Conservation (phyloP, 2,329 filamentous ascomycete species). For the Talaromyces sp. region DNA sequence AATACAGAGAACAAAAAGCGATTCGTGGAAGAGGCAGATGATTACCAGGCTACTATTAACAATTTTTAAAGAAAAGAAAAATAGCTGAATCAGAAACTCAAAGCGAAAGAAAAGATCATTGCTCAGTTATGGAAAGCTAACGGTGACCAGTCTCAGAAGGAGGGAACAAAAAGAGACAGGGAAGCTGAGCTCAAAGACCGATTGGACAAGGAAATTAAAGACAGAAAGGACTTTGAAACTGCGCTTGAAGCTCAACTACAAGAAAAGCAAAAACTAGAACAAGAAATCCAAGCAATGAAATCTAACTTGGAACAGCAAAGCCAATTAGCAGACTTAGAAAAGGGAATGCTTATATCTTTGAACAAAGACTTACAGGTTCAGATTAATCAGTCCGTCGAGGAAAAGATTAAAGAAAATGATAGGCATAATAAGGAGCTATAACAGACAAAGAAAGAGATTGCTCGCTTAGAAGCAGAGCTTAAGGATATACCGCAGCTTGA, state of each 20-base stretch:
- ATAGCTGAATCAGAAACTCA: not conserved
- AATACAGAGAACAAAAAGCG: too few species aligned
- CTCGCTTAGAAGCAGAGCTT: too few species aligned
- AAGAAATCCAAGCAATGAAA: constrained; percentile 3
- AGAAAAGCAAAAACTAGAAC: not conserved
- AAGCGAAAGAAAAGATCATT: not conserved
- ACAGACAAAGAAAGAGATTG: not conserved
- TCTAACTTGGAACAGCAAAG: not conserved
- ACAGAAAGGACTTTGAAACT: not conserved
- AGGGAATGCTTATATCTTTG: constrained; percentile 1
- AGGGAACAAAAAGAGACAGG: not conserved
- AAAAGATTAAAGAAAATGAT: constrained; percentile 1
- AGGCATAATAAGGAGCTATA: too few species aligned
- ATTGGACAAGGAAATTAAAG: not conserved
- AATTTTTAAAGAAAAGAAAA: not conserved
- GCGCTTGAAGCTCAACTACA: not conserved
- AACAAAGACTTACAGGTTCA: constrained; percentile 2
- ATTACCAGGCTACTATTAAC: not conserved
- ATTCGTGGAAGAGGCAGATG: not conserved
- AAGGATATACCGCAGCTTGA: too few species aligned
- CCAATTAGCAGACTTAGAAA: not conserved
- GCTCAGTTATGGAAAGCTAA: not conserved
- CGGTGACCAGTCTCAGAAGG: not conserved
- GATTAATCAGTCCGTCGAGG: not conserved
- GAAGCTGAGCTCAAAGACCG: not conserved